Percentiles rank a stretch among this genome's conserved stretches.
These are phyloP conservation scores for Penicillium paradoxum DNA, from an alignment of 495 filamentous ascomycete species.

Conservation along the genomic window DNA sequence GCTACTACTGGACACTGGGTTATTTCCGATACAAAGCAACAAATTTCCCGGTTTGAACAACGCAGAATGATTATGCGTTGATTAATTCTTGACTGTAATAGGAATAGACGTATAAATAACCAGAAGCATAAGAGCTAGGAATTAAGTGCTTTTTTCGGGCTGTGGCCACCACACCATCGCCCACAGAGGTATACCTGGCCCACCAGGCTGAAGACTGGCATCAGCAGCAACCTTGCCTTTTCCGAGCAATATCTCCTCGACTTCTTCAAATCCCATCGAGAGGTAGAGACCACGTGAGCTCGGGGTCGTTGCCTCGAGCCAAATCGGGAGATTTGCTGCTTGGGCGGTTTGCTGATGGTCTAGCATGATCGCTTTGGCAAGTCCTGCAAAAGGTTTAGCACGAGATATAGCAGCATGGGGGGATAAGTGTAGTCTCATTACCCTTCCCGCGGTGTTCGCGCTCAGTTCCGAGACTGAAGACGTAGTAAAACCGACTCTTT, in stretches of 20 bases:
- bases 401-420: neutral
- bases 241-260: slow-evolving; percentile 22
- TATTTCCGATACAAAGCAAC: too few relatives aligned
- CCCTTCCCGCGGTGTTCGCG: slow-evolving; percentile 25
- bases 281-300: slow-evolving; percentile 22
- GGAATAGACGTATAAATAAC: neutral
- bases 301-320: slow-evolving; percentile 26
- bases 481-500: slow-evolving; percentile 23
- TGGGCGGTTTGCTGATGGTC: slow-evolving; percentile 18
- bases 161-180: slow-evolving; percentile 33
- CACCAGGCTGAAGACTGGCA: slow-evolving; percentile 17
- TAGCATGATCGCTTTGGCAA: slow-evolving; percentile 23
- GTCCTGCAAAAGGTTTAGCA: slow-evolving; percentile 9
- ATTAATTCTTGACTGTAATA: neutral
- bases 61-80: too few relatives aligned
- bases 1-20: too few relatives aligned
- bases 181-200: slow-evolving; percentile 22
- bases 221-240: slow-evolving; percentile 23
- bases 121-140: neutral
- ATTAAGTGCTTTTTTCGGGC: neutral
- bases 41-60: too few relatives aligned
- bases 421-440: neutral
- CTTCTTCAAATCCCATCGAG: slow-evolving; percentile 25
- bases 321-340: slow-evolving; percentile 23
- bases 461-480: slow-evolving; percentile 29